Evolutionary conservation across 2,329 filamentous ascomycete genomes (phyloP).

Genomic region (Penicillium sp.): DNA sequence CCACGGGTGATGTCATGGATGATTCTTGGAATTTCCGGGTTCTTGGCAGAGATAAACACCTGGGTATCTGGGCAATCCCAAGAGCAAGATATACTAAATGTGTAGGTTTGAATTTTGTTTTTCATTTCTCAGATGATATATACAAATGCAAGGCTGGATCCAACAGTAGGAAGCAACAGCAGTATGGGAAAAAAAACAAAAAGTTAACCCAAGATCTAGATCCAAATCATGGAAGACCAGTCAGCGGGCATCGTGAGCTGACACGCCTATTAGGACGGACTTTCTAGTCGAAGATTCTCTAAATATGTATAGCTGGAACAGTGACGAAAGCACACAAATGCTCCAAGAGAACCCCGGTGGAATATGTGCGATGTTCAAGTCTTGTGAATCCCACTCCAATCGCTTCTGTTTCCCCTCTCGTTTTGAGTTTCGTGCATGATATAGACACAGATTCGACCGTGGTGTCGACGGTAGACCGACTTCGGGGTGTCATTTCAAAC

Average conservation of each 20-base stretch:
- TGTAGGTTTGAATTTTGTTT: constrained; percentile 11
- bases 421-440: background rate
- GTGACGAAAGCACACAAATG: constrained; percentile 9
- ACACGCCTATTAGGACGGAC: constrained; percentile 21
- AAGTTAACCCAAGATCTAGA: constrained; percentile 9
- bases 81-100: too few species aligned
- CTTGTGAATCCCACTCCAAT: background rate
- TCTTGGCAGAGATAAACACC: too few species aligned
- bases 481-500: background rate
- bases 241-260: background rate
- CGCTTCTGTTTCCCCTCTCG: background rate
- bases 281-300: constrained; percentile 19
- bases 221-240: background rate
- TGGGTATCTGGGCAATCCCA: too few species aligned
- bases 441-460: background rate
- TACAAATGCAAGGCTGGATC: constrained; percentile 11
- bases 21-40: too few species aligned
- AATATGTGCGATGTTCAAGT: constrained; percentile 6
- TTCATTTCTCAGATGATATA: constrained; percentile 17
- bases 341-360: constrained; percentile 6
- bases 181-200: background rate
- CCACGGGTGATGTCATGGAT: too few species aligned
- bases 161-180: background rate
- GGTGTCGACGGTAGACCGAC: background rate
- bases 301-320: constrained; percentile 25